Percentiles rank a stretch among this genome's conserved stretches.
Conservation (phyloP, 1,284 basidiomycete species). For the Cutaneotrichosporon curvatum region DNA sequence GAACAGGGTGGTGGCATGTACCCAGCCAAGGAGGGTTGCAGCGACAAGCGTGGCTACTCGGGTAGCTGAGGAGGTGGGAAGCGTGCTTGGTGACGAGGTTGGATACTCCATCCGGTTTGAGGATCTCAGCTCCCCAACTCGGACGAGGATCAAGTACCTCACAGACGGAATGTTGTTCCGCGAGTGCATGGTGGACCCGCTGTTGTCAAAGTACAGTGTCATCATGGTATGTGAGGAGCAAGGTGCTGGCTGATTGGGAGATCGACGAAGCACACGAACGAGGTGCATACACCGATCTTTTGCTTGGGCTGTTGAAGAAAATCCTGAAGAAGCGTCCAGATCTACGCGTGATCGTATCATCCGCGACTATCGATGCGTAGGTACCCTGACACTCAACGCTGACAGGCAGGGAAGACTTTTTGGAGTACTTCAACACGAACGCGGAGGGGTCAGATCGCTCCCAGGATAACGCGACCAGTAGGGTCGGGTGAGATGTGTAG, state of each 20-base stretch:
- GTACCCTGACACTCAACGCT: conserved; percentile 12
- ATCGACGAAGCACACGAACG: conserved; percentile 97
- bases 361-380: conserved; percentile 84
- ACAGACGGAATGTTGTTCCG: conserved; percentile 97
- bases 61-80: conserved; percentile 83
- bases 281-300: conserved; percentile 85
- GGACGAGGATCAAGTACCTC: conserved; percentile 90
- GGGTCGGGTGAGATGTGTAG: conserved; percentile 1
- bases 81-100: conserved; percentile 82
- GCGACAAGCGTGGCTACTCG: conserved; percentile 87
- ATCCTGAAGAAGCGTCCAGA: conserved; percentile 83
- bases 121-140: conserved; percentile 71
- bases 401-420: conserved; percentile 55
- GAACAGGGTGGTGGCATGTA: conserved; percentile 76
- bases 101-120: conserved; percentile 98
- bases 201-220: conserved; percentile 84
- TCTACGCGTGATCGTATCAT: conserved; percentile 83
- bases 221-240: conserved; percentile 65
- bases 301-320: conserved; percentile 90
- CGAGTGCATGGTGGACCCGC: conserved; percentile 81
- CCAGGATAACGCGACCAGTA: conserved; percentile 45
- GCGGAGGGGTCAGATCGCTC: conserved; percentile 41
- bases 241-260: conserved; percentile 45
- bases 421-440: conserved; percentile 72
- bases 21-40: conserved; percentile 90